These are phyloP conservation scores for Corrigiola litoralis DNA, from an alignment of 179 eudicot species.

Conservation along the genomic window DNA sequence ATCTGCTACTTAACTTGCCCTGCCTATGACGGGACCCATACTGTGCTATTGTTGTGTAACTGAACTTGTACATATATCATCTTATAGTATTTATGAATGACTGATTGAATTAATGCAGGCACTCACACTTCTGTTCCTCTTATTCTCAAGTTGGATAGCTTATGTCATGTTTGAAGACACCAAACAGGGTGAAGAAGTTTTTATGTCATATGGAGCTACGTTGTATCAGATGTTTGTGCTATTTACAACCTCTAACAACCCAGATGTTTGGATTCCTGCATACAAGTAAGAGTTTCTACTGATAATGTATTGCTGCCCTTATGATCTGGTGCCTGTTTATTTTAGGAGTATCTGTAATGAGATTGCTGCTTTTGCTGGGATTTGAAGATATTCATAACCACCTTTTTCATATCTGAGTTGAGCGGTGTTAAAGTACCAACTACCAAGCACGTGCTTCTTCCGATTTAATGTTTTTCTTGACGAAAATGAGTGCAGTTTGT, in stretches of 20 bases:
- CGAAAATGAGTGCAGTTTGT: too few relatives aligned
- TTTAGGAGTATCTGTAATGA: not conserved
- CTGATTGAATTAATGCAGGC: conserved; percentile 51
- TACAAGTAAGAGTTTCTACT: conserved; percentile 67
- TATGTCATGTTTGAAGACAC: conserved; percentile 97
- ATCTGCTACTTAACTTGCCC: too few relatives aligned
- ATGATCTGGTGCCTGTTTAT: not conserved
- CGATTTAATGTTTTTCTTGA: too few relatives aligned
- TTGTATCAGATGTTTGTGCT: conserved; percentile 87
- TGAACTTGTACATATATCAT: too few relatives aligned
- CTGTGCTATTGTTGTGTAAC: too few relatives aligned
- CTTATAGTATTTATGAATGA: not conserved
- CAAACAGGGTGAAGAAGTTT: conserved; percentile 63
- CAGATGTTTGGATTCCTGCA: conserved; percentile 98
- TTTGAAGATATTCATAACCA: too few relatives aligned
- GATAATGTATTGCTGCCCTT: not conserved
- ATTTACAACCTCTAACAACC: conserved; percentile 93
- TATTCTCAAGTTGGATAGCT: conserved; percentile 95
- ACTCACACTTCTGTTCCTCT: conserved; percentile 62
- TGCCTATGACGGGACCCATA: too few relatives aligned
- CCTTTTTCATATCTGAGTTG: too few relatives aligned
- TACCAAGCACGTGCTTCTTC: too few relatives aligned
- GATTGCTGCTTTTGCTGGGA: not conserved
- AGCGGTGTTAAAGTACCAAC: too few relatives aligned
- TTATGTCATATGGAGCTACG: conserved; percentile 79